Conservation (phyloP, 139 green algal species). For the Chlamydomonas sp. region DNA sequence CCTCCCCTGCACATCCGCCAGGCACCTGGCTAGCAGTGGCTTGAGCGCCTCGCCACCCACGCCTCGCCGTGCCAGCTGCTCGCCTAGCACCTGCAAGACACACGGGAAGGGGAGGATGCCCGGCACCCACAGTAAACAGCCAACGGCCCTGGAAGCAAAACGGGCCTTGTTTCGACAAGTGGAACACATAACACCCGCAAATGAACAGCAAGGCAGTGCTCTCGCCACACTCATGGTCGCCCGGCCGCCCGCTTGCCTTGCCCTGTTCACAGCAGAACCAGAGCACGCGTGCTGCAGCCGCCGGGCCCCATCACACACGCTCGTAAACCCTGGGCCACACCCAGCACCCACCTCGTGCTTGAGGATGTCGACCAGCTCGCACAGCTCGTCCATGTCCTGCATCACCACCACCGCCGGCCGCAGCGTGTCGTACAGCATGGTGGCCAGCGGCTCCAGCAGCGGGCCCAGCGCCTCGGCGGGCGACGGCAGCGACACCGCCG, state of each 20-base stretch:
- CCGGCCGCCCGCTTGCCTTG: no score
- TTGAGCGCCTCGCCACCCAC: slow-evolving; percentile 76
- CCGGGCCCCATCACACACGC: background rate
- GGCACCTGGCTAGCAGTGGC: slow-evolving; percentile 77
- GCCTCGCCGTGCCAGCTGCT: slow-evolving; percentile 72
- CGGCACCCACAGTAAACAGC: background rate
- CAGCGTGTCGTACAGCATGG: slow-evolving; percentile 91
- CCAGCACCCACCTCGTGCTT: slow-evolving; percentile 70
- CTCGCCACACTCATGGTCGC: no score
- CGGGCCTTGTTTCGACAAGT: no score
- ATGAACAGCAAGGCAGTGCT: no score
- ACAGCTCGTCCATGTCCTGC: slow-evolving; percentile 85
- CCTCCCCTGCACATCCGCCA: slow-evolving; percentile 92
- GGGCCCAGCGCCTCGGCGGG: slow-evolving; percentile 60
- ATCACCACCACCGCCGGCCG: slow-evolving; percentile 81
- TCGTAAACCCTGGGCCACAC: no score
- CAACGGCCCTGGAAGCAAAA: no score
- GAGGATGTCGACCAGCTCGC: slow-evolving; percentile 90
- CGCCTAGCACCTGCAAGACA: slow-evolving; percentile 79
- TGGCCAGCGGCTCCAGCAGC: slow-evolving; percentile 89
- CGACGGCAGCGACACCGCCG: background rate
- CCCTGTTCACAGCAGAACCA: no score
- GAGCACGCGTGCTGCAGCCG: no score
- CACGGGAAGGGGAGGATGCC: background rate
- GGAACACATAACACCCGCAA: no score